Evolutionary conservation across 345 rosid genomes (phyloP).

Genomic region (Aethionema arabicum): DNA sequence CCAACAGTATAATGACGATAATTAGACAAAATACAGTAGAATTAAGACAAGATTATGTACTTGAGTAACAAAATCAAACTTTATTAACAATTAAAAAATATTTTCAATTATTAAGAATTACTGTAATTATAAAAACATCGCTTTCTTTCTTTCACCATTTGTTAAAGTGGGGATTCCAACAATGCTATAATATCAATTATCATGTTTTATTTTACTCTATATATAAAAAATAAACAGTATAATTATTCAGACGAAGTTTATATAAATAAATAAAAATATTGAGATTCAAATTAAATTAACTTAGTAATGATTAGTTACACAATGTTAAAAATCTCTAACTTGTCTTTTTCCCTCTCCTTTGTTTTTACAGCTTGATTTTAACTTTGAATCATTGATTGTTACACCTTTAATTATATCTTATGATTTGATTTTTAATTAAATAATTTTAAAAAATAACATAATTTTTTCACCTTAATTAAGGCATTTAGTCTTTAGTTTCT

Average conservation of each 20-base stretch:
- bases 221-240: neutral
- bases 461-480: too few species aligned
- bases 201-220: neutral
- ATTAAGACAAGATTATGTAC: conserved; percentile 35
- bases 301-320: conserved; percentile 25
- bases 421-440: too few species aligned
- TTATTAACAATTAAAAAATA: conserved; percentile 21
- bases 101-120: conserved; percentile 28
- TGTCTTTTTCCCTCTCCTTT: conserved; percentile 16
- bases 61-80: conserved; percentile 33
- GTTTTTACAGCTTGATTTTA: conserved; percentile 11
- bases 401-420: too few species aligned
- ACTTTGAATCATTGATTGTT: conserved; percentile 9
- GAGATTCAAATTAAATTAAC: neutral
- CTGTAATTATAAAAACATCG: conserved; percentile 24
- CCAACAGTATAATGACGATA: conserved; percentile 33
- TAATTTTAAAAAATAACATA: too few species aligned
- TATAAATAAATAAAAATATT: neutral
- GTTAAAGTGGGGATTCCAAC: conserved; percentile 16
- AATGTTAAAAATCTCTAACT: conserved; percentile 1
- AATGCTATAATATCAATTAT: conserved; percentile 2
- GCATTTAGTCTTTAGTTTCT: too few species aligned
- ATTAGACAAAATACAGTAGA: conserved; percentile 32
- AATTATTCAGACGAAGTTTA: neutral
- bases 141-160: conserved; percentile 29